These are phyloP conservation scores for Apiosordaria backusii DNA, from an alignment of 495 filamentous ascomycete species.

Conservation along the genomic window DNA sequence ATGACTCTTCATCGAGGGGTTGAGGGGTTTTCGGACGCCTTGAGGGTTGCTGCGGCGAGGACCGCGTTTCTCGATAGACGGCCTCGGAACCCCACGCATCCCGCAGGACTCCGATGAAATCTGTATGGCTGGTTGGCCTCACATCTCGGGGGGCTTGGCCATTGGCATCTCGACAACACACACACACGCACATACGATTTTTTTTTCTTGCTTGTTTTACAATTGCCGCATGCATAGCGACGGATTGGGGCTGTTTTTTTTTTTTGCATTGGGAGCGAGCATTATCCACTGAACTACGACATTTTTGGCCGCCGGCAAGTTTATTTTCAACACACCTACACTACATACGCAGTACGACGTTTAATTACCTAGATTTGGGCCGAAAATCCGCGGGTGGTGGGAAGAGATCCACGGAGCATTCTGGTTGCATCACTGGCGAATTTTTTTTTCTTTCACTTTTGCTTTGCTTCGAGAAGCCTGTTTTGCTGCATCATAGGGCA, in stretches of 20 bases:
- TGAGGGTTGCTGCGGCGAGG: background rate
- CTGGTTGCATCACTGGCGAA: background rate
- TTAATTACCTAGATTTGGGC: background rate
- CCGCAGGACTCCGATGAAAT: background rate
- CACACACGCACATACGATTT: background rate
- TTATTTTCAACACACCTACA: background rate
- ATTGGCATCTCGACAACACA: background rate
- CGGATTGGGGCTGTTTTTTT: slow-evolving; percentile 8
- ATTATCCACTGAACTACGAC: slow-evolving; percentile 3
- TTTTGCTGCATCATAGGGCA: background rate
- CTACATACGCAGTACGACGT: too few species aligned
- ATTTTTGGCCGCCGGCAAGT: background rate
- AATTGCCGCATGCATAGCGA: slow-evolving; percentile 24
- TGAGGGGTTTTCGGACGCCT: background rate
- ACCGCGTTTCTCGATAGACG: background rate
- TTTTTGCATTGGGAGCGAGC: background rate
- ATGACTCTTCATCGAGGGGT: background rate
- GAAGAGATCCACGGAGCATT: background rate
- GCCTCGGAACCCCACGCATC: background rate
- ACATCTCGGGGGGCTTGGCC: background rate
- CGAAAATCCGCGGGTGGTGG: background rate
- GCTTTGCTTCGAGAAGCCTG: background rate
- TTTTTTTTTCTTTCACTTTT: background rate
- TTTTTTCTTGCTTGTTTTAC: background rate
- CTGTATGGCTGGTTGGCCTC: background rate